Evolutionary conservation across 129 eudicot genomes (phyloP).

Genomic region (Centaurea solstitialis): DNA sequence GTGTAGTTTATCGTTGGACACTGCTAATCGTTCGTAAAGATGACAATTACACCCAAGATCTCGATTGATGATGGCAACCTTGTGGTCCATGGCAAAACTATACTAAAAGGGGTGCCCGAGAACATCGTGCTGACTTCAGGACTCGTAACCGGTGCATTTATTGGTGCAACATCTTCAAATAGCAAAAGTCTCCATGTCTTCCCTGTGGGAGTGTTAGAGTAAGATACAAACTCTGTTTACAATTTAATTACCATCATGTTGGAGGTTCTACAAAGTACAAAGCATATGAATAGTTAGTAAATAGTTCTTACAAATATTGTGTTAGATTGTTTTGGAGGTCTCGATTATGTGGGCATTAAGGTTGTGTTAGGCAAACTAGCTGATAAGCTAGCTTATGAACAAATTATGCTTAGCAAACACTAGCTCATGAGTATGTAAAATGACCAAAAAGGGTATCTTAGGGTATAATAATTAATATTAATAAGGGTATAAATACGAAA

Average conservation of each 20-base stretch:
- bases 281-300: background rate
- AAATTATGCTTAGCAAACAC: too few species aligned
- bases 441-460: too few species aligned
- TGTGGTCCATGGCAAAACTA: conserved; percentile 88
- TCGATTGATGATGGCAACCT: conserved; percentile 75
- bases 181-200: conserved; percentile 83
- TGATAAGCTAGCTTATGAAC: too few species aligned
- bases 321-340: background rate
- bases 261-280: background rate
- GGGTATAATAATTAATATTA: too few species aligned
- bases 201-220: conserved; percentile 87
- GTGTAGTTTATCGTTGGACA: conserved; percentile 37
- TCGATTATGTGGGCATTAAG: background rate
- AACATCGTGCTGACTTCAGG: conserved; percentile 75
- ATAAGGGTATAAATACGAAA: too few species aligned
- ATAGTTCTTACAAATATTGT: background rate
- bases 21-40: conserved; percentile 30
- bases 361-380: too few species aligned
- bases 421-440: too few species aligned
- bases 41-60: conserved; percentile 90
- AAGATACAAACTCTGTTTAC: conserved; percentile 28
- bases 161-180: conserved; percentile 72
- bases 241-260: conserved; percentile 10
- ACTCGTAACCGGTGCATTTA: conserved; percentile 77
- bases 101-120: conserved; percentile 73